Evolutionary conservation across 1,284 basidiomycete genomes (phyloP), one percentile per base, ranked within the genome.

Genomic region (Marasmius oreades): DNA sequence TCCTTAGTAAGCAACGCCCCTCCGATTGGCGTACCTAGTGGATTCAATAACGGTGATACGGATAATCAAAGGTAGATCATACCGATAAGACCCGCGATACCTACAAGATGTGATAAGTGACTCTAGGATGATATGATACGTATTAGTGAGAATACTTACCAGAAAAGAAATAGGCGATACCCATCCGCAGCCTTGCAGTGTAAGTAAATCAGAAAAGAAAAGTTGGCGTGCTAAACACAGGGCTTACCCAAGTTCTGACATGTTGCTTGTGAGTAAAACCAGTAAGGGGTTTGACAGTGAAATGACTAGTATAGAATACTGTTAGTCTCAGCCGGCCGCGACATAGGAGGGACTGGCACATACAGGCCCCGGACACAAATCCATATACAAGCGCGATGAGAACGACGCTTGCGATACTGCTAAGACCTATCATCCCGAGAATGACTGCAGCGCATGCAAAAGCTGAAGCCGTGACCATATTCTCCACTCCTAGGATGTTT

Each of bases 311-410:
- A n/a, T n/a, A n/a, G n/a, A n/a, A n/a, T n/a, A n/a, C n/a, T n/a
- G n/a, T n/a, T n/a, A n/a, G n/a, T n/a, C n/a, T n/a, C n/a, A n/a
- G n/a, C n/a, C n/a, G n/a, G n/a, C n/a, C n/a, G n/a, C n/a, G n/a
- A n/a, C n/a, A n/a, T n/a, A n/a, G n/a, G n/a, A n/a, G 16, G 12
- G 14, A 47, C n/a, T 18, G 20, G 7, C 18, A 54, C 63, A 51
- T 48, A 69, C 67, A 67, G 2, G 61, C 51, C 8, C 70, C 70
- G 5, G 64, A 56, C 26, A 66, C 65, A 52, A 69, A 64, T 8
- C 70, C 70, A 53, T 70, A 75, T 0, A 70, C 43, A 14, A 71
- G 54, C 1, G 63, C 67, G 31, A 73, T 57, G 0, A 64, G 39
- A 8, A 69, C 60, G 1, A 69, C 61, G 18, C 67, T 61, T 0